Evolutionary conservation across 805 yeast species (phyloP), one percentile per base, ranked within the genome.

Genomic region (Ogataea angusta): DNA sequence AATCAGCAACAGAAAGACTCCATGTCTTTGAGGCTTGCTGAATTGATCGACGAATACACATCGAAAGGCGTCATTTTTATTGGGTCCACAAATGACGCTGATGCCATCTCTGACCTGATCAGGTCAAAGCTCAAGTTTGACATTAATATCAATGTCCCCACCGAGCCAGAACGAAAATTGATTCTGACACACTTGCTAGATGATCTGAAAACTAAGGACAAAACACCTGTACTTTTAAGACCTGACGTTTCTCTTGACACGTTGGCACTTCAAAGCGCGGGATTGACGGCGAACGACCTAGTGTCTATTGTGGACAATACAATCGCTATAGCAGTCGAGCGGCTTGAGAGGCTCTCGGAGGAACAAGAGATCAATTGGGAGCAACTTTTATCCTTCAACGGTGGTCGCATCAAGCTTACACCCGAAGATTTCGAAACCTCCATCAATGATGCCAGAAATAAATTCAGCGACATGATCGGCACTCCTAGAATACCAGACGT

Each of bases 401-500:
- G 82, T 3, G 88, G 91, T 2, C 41, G 59, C 7, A 55, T 83
- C 8, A 68, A 67, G 21, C 53, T 82, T 30, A 68, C 66, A 0
- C 82, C 87, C 0, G 70, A 61, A 4, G 90, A 85, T 56, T 78
- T 85, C 55, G 82, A 76, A 38, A 66, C 59, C 19, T 82, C 96
- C 0, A 86, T 89, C 38, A 77, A 80, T 41, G 81, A 75, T 42
- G 96, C 97, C 0, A 71, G 98, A 55, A 80, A 78, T 54, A 89
- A 86, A 58, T 90, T 84, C 62, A 84, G 95, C 52, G 96, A 88
- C 49, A 85, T 96, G 0, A 90, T 93, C 43, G 98, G 98, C 6
- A 98, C 98, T 0, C 99, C 99, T 12, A 72, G 88, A 47, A 91
- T 93, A 47, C 99, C 99, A 2, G 80, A 85, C 54, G 98, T 93